Evolutionary conservation across 225 moss, liverwort and hornwort species (phyloP), one percentile per base, ranked within the genome.

Genomic region (Ulota crispa): DNA sequence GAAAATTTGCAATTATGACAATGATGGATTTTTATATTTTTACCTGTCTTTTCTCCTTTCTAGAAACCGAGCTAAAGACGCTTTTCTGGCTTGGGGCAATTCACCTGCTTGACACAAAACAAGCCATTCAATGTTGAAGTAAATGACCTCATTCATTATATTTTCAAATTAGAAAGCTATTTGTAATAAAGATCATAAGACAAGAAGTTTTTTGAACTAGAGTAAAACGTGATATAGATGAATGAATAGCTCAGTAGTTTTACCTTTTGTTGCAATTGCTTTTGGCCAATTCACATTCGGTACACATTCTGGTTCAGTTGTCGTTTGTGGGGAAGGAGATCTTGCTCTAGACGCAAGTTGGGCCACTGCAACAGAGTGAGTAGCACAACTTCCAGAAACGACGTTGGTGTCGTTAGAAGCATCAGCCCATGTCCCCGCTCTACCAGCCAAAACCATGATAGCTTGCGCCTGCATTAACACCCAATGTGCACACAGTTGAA

Each of bases 21-120:
- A 20, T 55, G 15, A 11, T 56, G 9, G 2, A 41, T 37, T 8
- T 50, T 4, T 0, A 6, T 50, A 5, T 18, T 16, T 16, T 50
- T 47, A 98, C 95, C 92, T 94, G 79, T 95, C 95, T 83, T 93
- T 98, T 67, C 97, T 89, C 78, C 94, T 91, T 86, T 98, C 97
- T 79, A 98, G 32, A 75, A 98, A 98, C 9, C 94, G 93, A 82
- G 92, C 92, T 72, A 98, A 59, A 3, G 97, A 98, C 72, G 89
- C 91, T 81, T 93, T 98, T 73, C 93, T 90, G 54, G 97, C 97
- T 80, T 94, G 95, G 3, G 95, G 95, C n/a, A 98, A 75, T 60
- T 89, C 87, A 50, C 23, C 89, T 88, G 64, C 69, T 64, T 24
- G 30, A 68, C 61, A 79, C 11, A 8, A 14, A 70, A 41, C 7